phyloP scores from a whole-genome alignment of 1,284 basidiomycete genomes.

The Puccinia sorghi region DNA sequence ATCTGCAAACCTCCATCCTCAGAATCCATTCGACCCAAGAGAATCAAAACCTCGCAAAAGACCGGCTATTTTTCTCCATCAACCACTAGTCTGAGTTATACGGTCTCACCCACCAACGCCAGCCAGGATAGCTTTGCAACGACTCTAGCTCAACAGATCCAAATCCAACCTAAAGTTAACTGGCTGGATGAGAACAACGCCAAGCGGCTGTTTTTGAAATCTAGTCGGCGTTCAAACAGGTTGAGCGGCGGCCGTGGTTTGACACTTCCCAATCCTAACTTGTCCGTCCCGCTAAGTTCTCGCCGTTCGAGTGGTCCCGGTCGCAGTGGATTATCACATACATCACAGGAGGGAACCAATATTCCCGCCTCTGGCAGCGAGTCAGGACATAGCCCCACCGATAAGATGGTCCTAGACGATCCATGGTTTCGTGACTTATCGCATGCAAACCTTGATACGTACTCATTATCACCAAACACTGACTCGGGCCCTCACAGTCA shows the following conservation, averaged over 20 bases:
- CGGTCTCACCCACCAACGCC: not conserved
- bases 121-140: not conserved
- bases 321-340: slow-evolving; percentile 18
- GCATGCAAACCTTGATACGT: not conserved
- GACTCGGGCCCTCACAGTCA: not conserved
- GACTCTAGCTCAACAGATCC: not conserved
- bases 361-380: not conserved
- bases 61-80: not conserved
- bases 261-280: not conserved
- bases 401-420: slow-evolving; percentile 31
- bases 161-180: slow-evolving; percentile 3
- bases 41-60: slow-evolving; percentile 9
- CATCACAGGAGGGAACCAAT: not conserved
- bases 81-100: not conserved
- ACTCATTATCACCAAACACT: not conserved
- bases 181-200: slow-evolving; percentile 22
- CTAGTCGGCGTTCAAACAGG: not conserved
- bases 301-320: not conserved
- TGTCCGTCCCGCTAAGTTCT: slow-evolving; percentile 4
- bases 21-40: slow-evolving; percentile 12
- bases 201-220: slow-evolving; percentile 26
- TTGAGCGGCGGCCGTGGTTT: not conserved
- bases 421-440: slow-evolving; percentile 18
- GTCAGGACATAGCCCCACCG: not conserved
- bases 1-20: not conserved